A percentile compares a stretch with the other conserved stretches of the same genome.
These are phyloP conservation scores for Dalechampia spathulata DNA, from an alignment of 441 rosid genomes.

Conservation along the genomic window DNA sequence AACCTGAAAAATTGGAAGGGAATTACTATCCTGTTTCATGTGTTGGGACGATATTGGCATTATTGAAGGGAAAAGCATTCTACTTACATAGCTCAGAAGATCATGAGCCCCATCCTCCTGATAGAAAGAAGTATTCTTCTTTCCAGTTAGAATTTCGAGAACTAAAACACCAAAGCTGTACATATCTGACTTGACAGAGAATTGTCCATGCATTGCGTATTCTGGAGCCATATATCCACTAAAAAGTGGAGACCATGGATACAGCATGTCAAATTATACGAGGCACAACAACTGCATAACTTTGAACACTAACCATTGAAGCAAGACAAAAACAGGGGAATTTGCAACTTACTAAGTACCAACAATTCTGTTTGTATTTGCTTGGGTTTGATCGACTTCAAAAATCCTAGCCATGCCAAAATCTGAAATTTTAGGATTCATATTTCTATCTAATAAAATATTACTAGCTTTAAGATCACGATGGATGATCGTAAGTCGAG, in stretches of 20 bases:
- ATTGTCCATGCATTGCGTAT: conserved; percentile 20
- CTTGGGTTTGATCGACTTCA: conserved; percentile 27
- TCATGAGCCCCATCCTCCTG: conserved; percentile 6
- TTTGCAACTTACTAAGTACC: conserved; percentile 39
- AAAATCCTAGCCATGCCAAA: conserved; percentile 38
- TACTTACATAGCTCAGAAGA: conserved; percentile 20
- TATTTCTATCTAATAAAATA: conserved; percentile 14
- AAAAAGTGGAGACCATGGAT: no score
- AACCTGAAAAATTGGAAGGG: conserved; percentile 21
- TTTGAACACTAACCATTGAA: no score
- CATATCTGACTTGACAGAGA: conserved; percentile 18
- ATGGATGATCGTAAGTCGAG: conserved; percentile 25
- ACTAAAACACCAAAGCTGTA: conserved; percentile 22
- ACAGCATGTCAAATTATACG: conserved; percentile 1
- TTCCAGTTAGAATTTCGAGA: conserved; percentile 19
- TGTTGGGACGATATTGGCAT: no score
- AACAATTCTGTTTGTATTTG: conserved; percentile 27
- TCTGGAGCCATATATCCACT: conserved; percentile 24
- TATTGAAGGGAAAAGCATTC: no score
- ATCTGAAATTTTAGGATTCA: conserved; percentile 28
- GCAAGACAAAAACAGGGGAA: background rate
- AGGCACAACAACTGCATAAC: no score
- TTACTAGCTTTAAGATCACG: conserved; percentile 22
- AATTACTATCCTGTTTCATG: no score
- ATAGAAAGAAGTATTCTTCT: conserved; percentile 17